Conservation (phyloP, 2,329 filamentous ascomycete species). For the Balansia obtecta region DNA sequence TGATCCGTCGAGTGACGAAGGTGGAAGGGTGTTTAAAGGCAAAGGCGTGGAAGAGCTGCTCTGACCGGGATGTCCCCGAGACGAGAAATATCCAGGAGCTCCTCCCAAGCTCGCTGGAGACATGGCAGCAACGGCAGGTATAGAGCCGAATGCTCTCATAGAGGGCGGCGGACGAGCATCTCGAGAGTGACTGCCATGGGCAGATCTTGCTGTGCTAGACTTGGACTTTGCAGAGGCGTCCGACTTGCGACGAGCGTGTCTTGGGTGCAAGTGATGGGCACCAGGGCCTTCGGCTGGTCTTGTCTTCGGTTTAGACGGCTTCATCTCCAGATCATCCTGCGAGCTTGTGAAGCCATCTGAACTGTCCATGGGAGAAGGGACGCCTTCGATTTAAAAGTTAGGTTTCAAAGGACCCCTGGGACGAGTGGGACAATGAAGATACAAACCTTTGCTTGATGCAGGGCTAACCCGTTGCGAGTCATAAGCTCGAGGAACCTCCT, state of each 20-base stretch:
- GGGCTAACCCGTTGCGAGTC: constrained; percentile 23
- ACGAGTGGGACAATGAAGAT: not conserved
- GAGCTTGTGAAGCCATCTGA: constrained; percentile 26
- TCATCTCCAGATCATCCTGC: constrained; percentile 28
- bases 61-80: not conserved
- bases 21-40: constrained; percentile 1
- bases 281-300: constrained; percentile 2
- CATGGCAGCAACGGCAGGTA: constrained; percentile 7
- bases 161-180: constrained; percentile 18
- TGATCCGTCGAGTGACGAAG: constrained; percentile 12
- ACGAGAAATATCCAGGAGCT: not conserved
- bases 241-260: constrained; percentile 17
- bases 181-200: constrained; percentile 7
- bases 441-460: constrained; percentile 24
- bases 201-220: constrained; percentile 8
- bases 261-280: constrained; percentile 14
- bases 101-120: constrained; percentile 1
- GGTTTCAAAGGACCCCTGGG: too few relatives aligned
- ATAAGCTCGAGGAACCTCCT: constrained; percentile 25
- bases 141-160: constrained; percentile 18
- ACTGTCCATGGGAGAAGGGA: constrained; percentile 17
- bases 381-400: constrained; percentile 1
- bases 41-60: constrained; percentile 1
- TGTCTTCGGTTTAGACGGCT: constrained; percentile 10
- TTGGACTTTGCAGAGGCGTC: constrained; percentile 17